Evolutionary conservation across 2,329 filamentous ascomycete genomes (phyloP).

Genomic region (Lasiodiplodia sp.): DNA sequence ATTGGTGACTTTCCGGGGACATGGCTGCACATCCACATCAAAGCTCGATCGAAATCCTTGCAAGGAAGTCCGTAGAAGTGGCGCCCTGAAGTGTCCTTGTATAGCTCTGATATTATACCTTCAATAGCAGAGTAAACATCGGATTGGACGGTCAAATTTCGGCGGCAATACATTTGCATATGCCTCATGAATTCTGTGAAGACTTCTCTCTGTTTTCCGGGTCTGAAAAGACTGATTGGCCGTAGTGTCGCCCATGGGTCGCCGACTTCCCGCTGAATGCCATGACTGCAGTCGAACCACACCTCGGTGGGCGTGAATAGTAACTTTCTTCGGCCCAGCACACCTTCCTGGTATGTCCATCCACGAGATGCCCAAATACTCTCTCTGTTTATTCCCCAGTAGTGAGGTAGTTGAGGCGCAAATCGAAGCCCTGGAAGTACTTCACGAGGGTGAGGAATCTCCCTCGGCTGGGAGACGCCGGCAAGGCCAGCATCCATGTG

Average conservation of each 20-base stretch:
- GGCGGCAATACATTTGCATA: background rate
- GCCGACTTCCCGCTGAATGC: background rate
- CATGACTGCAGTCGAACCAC: constrained; percentile 20
- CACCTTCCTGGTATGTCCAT: constrained; percentile 26
- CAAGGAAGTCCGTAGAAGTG: constrained; percentile 5
- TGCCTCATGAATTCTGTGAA: background rate
- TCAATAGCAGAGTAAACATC: constrained; percentile 21
- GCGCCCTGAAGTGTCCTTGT: background rate
- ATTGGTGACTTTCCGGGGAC: background rate
- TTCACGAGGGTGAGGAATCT: background rate
- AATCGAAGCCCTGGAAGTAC: background rate
- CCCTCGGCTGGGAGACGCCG: constrained; percentile 1
- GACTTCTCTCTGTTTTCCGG: background rate
- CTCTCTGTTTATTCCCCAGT: background rate
- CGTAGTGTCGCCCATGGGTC: background rate
- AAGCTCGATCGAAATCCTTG: constrained; percentile 4
- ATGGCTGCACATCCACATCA: constrained; percentile 5
- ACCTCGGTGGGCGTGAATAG: constrained; percentile 12
- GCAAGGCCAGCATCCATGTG: constrained; percentile 19
- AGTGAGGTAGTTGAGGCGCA: background rate
- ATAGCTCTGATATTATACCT: constrained; percentile 5
- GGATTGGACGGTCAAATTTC: background rate
- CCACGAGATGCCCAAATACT: constrained; percentile 18
- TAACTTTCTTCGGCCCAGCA: background rate
- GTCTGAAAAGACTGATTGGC: background rate